A percentile compares a stretch with the other conserved stretches of the same genome.
Conservation (phyloP, 768 basidiomycete species). For the Boletus tylopilopsis region DNA sequence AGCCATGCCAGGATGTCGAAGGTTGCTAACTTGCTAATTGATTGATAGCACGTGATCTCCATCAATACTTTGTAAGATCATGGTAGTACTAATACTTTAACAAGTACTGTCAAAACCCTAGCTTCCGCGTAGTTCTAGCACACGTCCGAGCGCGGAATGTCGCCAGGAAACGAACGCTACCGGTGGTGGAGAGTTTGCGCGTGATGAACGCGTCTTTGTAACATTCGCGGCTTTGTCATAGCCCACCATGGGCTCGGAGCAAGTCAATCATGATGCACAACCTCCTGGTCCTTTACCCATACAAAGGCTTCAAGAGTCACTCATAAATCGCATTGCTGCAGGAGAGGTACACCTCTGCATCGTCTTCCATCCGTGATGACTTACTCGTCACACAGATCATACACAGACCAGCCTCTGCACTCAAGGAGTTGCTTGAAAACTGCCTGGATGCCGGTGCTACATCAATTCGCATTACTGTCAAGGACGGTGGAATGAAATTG, state of each 20-base stretch:
- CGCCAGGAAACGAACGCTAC: too few species aligned
- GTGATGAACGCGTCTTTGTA: too few species aligned
- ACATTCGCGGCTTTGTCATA: too few species aligned
- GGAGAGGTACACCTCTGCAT: constrained; percentile 47
- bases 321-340: constrained; percentile 91
- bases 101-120: too few species aligned
- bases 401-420: constrained; percentile 86
- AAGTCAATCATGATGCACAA: constrained; percentile 12
- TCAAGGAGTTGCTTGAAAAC: constrained; percentile 96
- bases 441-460: constrained; percentile 91
- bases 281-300: constrained; percentile 58
- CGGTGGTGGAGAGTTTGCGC: too few species aligned
- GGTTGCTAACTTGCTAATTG: too few species aligned
- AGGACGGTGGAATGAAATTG: constrained; percentile 93
- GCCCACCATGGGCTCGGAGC: constrained; percentile 12
- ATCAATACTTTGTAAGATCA: not conserved
- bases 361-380: not conserved
- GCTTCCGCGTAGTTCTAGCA: too few species aligned
- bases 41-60: constrained; percentile 2
- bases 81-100: too few species aligned
- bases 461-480: constrained; percentile 80
- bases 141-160: too few species aligned
- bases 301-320: constrained; percentile 69
- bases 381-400: constrained; percentile 57
- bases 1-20: not conserved